phyloP scores from a whole-genome alignment of 176 grass and related monocot genomes.

The Elaeis guineensis region DNA sequence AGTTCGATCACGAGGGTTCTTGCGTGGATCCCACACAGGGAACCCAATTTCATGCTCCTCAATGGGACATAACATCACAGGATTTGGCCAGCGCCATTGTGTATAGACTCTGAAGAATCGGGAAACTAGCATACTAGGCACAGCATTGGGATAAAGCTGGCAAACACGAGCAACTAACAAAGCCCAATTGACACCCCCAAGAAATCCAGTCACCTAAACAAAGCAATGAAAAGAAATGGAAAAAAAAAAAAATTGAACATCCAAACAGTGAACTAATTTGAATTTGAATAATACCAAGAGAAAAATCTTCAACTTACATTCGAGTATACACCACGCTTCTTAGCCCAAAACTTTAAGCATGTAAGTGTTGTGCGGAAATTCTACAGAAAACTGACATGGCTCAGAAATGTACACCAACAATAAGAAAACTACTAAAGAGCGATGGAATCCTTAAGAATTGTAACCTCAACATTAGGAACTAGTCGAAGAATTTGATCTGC shows the following conservation, averaged over 20 bases:
- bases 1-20: conserved; percentile 64
- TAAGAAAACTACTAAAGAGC: no score
- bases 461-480: conserved; percentile 88
- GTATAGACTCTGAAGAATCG: conserved; percentile 94
- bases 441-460: conserved; percentile 1
- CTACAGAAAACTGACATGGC: conserved; percentile 21
- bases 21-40: conserved; percentile 89
- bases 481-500: conserved; percentile 93
- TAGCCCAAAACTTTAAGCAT: conserved; percentile 97
- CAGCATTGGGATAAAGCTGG: conserved; percentile 95
- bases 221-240: neutral
- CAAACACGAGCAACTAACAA: conserved; percentile 78
- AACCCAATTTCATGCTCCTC: conserved; percentile 87
- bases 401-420: no score
- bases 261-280: no score
- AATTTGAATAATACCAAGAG: no score
- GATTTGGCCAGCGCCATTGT: conserved; percentile 90
- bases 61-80: conserved; percentile 87
- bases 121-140: conserved; percentile 80
- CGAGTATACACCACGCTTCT: conserved; percentile 83
- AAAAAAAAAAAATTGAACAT: neutral
- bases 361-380: conserved; percentile 70
- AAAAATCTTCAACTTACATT: conserved; percentile 38
- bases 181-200: conserved; percentile 98
- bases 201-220: conserved; percentile 82